These are phyloP conservation scores for Chlorophyllum brunneum DNA, from an alignment of 768 basidiomycete genomes.

Conservation along the genomic window DNA sequence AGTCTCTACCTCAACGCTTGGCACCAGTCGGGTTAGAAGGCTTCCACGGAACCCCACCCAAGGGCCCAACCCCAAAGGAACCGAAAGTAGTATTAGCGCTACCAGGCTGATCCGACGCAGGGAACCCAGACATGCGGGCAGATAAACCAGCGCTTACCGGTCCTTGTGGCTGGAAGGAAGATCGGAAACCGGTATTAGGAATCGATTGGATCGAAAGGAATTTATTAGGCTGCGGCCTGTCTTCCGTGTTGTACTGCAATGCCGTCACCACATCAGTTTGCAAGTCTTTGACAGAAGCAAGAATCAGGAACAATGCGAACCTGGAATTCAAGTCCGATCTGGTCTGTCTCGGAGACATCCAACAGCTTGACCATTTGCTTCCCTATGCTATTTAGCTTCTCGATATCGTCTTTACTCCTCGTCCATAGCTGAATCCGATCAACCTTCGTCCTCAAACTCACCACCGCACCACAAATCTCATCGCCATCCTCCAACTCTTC, in stretches of 20 bases:
- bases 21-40: constrained; percentile 2
- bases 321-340: constrained; percentile 89
- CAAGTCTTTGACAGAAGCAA: neutral
- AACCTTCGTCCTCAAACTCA: constrained; percentile 80
- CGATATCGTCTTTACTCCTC: constrained; percentile 79
- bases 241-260: constrained; percentile 87
- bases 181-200: constrained; percentile 62
- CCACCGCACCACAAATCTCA: constrained; percentile 84
- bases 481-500: constrained; percentile 70
- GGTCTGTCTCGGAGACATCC: constrained; percentile 80
- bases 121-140: constrained; percentile 19
- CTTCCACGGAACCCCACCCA: constrained; percentile 25
- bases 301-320: too few species aligned
- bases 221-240: constrained; percentile 75
- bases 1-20: constrained; percentile 1
- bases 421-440: constrained; percentile 94
- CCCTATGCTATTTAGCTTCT: constrained; percentile 80
- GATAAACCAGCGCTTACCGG: constrained; percentile 19
- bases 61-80: constrained; percentile 25
- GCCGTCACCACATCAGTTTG: constrained; percentile 1
- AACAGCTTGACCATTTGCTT: constrained; percentile 78
- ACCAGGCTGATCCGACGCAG: constrained; percentile 20
- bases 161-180: constrained; percentile 47
- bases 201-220: constrained; percentile 77
- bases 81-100: constrained; percentile 27